Percentiles rank a stretch among this genome's conserved stretches.
These are phyloP conservation scores for Podila verticillata DNA, from an alignment of 192 early-diverging fungal species.

Conservation along the genomic window DNA sequence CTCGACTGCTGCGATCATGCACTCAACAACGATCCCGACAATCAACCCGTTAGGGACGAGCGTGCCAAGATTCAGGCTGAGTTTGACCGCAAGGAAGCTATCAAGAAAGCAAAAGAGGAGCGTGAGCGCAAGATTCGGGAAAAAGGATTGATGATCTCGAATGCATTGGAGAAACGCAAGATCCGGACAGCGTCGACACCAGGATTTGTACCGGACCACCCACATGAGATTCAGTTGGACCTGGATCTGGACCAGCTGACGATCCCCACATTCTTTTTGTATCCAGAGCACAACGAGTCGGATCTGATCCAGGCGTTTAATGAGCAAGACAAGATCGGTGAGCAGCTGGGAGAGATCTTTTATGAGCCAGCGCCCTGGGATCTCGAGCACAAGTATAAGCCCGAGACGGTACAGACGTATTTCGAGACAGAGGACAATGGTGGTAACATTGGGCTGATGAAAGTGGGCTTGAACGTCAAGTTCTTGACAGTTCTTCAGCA, in stretches of 20 bases:
- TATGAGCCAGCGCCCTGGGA: slow-evolving; percentile 89
- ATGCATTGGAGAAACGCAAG: slow-evolving; percentile 51
- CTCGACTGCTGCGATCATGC: slow-evolving; percentile 86
- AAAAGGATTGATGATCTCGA: slow-evolving; percentile 49
- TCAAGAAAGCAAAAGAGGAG: slow-evolving; percentile 49
- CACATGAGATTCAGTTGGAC: slow-evolving; percentile 68
- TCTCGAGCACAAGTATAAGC: slow-evolving; percentile 66
- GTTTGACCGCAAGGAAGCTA: slow-evolving; percentile 38
- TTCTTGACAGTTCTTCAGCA: slow-evolving; percentile 72
- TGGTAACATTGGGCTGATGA: slow-evolving; percentile 66
- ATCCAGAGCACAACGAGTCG: slow-evolving; percentile 92
- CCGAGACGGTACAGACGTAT: slow-evolving; percentile 80
- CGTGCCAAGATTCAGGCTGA: slow-evolving; percentile 41
- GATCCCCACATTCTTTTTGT: slow-evolving; percentile 92
- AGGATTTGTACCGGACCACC: slow-evolving; percentile 43
- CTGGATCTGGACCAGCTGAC: slow-evolving; percentile 65
- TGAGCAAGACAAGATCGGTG: slow-evolving; percentile 83
- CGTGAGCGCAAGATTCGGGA: slow-evolving; percentile 59
- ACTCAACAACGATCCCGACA: slow-evolving; percentile 71
- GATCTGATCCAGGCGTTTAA: slow-evolving; percentile 89
- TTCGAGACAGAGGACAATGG: slow-evolving; percentile 73
- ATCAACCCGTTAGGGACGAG: slow-evolving; percentile 46
- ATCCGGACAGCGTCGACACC: slow-evolving; percentile 55
- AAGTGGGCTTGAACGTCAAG: slow-evolving; percentile 67
- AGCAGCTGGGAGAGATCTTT: slow-evolving; percentile 89